These are phyloP conservation scores for Closterium sp. DNA, from an alignment of 139 green algal genomes.

Conservation along the genomic window DNA sequence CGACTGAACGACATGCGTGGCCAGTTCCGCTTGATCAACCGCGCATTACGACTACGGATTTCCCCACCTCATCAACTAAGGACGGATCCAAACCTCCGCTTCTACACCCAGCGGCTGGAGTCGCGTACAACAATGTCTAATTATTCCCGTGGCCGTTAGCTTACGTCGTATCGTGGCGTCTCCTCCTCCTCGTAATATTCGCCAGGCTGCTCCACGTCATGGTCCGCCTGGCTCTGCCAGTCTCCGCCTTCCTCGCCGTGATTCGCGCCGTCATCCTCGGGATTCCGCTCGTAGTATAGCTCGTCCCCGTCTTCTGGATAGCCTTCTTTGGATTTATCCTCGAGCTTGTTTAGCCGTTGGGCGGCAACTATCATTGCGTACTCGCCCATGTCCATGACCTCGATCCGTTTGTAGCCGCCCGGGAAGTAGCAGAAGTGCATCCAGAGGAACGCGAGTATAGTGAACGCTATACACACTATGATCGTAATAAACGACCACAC, in stretches of 20 bases:
- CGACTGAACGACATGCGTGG: no score
- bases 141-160: not conserved
- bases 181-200: conserved; percentile 1
- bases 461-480: not conserved
- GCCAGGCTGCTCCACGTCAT: not conserved
- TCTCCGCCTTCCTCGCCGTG: conserved; percentile 4
- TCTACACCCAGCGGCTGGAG: not conserved
- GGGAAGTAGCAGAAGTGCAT: conserved; percentile 6
- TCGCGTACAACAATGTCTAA: not conserved
- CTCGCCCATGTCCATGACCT: conserved; percentile 12
- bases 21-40: no score
- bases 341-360: not conserved
- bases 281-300: conserved; percentile 2
- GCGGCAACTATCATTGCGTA: conserved; percentile 7
- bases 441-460: not conserved
- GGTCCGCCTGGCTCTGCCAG: not conserved
- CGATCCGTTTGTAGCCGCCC: not conserved
- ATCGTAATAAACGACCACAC: not conserved
- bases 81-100: no score
- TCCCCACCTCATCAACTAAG: no score
- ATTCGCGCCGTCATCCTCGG: not conserved
- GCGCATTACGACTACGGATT: no score
- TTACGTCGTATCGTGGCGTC: not conserved
- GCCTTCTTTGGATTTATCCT: not conserved
- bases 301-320: not conserved